Conservation (phyloP, 352 stramenopile genomes). For the Globisporangium ultimum region DNA sequence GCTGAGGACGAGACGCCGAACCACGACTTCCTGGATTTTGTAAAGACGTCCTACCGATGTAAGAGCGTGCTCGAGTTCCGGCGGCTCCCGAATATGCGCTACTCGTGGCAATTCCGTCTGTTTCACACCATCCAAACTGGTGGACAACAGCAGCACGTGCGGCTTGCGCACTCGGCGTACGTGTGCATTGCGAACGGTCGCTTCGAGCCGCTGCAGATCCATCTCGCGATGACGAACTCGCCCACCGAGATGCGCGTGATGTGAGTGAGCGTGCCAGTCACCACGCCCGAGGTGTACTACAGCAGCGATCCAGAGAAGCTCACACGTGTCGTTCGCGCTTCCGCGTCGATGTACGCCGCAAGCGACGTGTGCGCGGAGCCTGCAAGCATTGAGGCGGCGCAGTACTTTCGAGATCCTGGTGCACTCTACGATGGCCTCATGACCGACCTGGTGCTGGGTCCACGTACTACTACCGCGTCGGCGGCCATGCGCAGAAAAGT, state of each 20-base stretch:
- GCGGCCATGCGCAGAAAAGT: constrained; percentile 1
- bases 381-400: constrained; percentile 9
- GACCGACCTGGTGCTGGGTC: constrained; percentile 4
- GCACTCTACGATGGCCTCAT: constrained; percentile 15
- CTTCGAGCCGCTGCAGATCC: constrained; percentile 24
- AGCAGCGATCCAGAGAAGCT: background rate
- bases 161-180: constrained; percentile 11
- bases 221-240: constrained; percentile 18
- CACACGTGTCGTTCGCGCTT: background rate
- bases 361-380: constrained; percentile 15
- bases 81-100: constrained; percentile 30
- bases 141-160: constrained; percentile 6
- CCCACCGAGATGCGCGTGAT: constrained; percentile 22
- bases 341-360: background rate
- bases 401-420: constrained; percentile 12
- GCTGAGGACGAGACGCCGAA: constrained; percentile 8
- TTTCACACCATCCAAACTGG: constrained; percentile 9
- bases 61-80: constrained; percentile 11
- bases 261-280: constrained; percentile 19
- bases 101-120: constrained; percentile 30
- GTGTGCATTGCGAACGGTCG: constrained; percentile 15
- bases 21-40: background rate
- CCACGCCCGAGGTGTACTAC: constrained; percentile 10
- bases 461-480: constrained; percentile 19
- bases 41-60: constrained; percentile 4